Conservation (phyloP, 495 filamentous ascomycete species). For the Tricharina praecox region DNA sequence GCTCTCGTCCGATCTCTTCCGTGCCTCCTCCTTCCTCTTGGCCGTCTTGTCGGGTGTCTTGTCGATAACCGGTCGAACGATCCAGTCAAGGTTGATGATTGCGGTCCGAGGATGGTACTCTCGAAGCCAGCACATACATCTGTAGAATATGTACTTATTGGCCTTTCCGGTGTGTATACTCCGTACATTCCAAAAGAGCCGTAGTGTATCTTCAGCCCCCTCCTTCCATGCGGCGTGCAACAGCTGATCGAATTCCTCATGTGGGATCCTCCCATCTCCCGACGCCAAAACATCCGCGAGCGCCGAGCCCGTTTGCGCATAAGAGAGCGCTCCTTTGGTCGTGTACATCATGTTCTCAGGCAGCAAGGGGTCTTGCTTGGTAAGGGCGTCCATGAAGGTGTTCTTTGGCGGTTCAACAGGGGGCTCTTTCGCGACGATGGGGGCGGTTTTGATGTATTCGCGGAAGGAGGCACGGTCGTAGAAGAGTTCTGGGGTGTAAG, state of each 20-base stretch:
- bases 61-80: conserved; percentile 31
- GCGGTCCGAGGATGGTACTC: conserved; percentile 32
- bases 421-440: neutral
- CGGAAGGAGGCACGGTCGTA: neutral
- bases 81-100: conserved; percentile 32
- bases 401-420: neutral
- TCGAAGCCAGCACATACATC: conserved; percentile 33
- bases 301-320: neutral
- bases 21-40: conserved; percentile 7
- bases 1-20: no score
- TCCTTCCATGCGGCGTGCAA: neutral
- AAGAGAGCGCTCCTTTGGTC: neutral
- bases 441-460: neutral
- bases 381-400: neutral
- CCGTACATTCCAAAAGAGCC: conserved; percentile 37
- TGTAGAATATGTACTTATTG: conserved; percentile 29
- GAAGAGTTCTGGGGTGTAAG: conserved; percentile 1
- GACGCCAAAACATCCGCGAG: neutral
- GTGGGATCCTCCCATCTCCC: neutral
- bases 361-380: neutral
- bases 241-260: neutral
- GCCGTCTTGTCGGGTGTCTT: conserved; percentile 29
- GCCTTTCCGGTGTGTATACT: conserved; percentile 36
- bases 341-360: neutral
- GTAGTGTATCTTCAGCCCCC: conserved; percentile 25